Conservation (phyloP, 306 rosid genomes). For the Clitoria ternatea region DNA sequence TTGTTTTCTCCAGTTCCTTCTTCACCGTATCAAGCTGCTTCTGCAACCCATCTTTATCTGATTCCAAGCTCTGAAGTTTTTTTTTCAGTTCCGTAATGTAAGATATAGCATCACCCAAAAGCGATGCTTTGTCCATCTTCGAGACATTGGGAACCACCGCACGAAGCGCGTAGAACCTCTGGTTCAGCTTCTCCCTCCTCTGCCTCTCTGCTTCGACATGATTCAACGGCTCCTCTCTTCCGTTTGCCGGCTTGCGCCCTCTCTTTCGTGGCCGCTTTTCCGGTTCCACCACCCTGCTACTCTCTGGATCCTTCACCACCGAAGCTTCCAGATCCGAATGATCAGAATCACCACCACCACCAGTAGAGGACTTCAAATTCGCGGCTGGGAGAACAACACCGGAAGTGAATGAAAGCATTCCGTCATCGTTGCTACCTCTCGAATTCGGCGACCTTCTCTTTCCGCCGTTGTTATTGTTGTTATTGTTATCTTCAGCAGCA, state of each 20-base stretch:
- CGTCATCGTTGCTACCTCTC: constrained; percentile 73
- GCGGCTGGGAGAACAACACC: constrained; percentile 60
- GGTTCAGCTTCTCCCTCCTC: constrained; percentile 90
- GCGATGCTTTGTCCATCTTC: constrained; percentile 97
- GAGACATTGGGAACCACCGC: constrained; percentile 96
- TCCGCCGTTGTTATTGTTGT: constrained; percentile 38
- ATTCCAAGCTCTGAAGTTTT: constrained; percentile 57
- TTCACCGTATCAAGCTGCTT: constrained; percentile 56
- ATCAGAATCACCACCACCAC: constrained; percentile 55
- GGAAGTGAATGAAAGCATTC: constrained; percentile 89
- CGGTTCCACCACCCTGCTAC: constrained; percentile 67
- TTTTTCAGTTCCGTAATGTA: constrained; percentile 77
- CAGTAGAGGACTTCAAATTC: constrained; percentile 38
- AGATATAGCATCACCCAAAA: constrained; percentile 79
- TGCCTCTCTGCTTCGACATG: constrained; percentile 97
- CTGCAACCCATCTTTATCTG: constrained; percentile 61
- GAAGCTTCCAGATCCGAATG: constrained; percentile 94
- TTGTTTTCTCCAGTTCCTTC: constrained; percentile 44
- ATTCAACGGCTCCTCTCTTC: constrained; percentile 89
- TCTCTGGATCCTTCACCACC: constrained; percentile 66
- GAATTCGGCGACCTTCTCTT: constrained; percentile 73
- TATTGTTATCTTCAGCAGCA: constrained; percentile 43
- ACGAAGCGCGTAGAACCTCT: constrained; percentile 86
- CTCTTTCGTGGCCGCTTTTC: constrained; percentile 92
- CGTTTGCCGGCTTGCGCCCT: constrained; percentile 93